phyloP scores from a whole-genome alignment of 805 yeast species.

The Candida silvicultrix region DNA sequence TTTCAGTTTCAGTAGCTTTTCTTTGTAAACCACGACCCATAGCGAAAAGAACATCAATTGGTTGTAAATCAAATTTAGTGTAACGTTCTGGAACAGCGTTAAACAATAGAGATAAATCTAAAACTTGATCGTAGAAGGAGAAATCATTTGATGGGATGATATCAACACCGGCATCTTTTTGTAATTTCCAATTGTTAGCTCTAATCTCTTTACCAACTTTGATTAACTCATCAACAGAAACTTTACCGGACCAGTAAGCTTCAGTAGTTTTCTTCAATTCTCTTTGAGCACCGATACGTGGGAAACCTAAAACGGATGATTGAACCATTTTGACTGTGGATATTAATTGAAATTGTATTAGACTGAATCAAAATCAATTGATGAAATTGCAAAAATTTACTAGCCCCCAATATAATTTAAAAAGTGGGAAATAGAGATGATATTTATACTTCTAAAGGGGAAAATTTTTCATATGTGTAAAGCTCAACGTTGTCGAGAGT shows the following conservation, averaged over 20 bases:
- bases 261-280: conserved; percentile 98
- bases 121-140: conserved; percentile 96
- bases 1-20: conserved; percentile 78
- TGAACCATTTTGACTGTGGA: conserved; percentile 61
- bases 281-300: conserved; percentile 99
- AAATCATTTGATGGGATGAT: conserved; percentile 96
- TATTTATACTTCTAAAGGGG: not conserved
- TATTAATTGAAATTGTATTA: not conserved
- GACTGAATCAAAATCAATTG: too few relatives aligned
- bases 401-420: too few relatives aligned
- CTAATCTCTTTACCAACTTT: conserved; percentile 94
- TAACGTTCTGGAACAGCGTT: conserved; percentile 97
- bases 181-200: conserved; percentile 96
- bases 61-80: conserved; percentile 82
- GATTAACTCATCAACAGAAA: conserved; percentile 77
- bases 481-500: not conserved
- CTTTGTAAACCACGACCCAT: conserved; percentile 99
- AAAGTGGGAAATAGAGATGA: not conserved
- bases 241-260: conserved; percentile 98
- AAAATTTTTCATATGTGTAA: not conserved
- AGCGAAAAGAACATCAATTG: conserved; percentile 91
- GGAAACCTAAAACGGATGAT: conserved; percentile 98
- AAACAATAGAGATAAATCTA: conserved; percentile 87
- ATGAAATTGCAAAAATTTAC: not conserved
- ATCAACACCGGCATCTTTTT: conserved; percentile 95